Evolutionary conservation across 257 asterid species (phyloP).

Genomic region (Solanum chmielewskii): DNA sequence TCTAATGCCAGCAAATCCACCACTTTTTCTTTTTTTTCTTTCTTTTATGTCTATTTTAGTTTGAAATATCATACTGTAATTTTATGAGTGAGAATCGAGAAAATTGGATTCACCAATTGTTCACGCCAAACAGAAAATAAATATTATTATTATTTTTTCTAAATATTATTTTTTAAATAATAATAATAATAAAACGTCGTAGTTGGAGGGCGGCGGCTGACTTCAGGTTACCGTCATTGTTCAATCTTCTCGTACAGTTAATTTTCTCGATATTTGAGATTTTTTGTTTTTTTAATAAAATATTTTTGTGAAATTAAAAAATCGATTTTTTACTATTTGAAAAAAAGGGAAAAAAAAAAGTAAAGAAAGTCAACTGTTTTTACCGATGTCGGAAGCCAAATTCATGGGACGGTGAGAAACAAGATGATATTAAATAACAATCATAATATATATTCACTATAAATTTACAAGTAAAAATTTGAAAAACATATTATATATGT

Average conservation of each 20-base stretch:
- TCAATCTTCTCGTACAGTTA: not conserved
- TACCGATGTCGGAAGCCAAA: not conserved
- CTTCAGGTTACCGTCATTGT: constrained; percentile 27
- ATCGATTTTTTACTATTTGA: not conserved
- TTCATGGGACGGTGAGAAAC: not conserved
- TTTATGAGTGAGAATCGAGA: not conserved
- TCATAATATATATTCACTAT: accelerated
- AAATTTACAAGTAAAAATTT: accelerated
- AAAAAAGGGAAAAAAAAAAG: not conserved
- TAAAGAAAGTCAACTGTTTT: not conserved
- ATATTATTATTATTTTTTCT: not conserved
- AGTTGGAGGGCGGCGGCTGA: constrained; percentile 49
- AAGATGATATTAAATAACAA: not conserved
- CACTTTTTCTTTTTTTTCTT: not conserved
- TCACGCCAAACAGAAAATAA: constrained; percentile 9
- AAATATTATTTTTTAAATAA: not conserved
- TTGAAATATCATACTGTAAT: not conserved
- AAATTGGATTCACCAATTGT: not conserved
- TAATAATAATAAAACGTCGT: constrained; percentile 8
- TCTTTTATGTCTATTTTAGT: not conserved
- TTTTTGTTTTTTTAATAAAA: not conserved
- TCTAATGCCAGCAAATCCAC: not conserved
- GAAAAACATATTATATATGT: no score
- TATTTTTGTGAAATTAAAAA: not conserved
- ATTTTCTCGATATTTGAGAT: constrained; percentile 1